A percentile compares a stretch with the other conserved stretches of the same genome.
Evolutionary conservation across 2,329 filamentous ascomycete species (phyloP).

Genomic region (Trichoderma guizhouense): DNA sequence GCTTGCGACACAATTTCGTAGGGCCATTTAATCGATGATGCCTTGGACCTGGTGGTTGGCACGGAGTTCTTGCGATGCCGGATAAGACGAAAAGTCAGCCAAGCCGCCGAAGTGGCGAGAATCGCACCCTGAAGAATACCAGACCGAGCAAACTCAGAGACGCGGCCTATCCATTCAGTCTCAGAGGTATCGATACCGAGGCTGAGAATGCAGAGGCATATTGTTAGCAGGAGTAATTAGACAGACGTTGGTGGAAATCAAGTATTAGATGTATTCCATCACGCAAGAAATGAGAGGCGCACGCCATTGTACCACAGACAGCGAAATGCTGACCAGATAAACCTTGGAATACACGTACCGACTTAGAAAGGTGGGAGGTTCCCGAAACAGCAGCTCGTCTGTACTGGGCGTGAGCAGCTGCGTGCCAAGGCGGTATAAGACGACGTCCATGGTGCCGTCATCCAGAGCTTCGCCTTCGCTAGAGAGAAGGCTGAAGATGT

Average conservation of each 20-base stretch:
- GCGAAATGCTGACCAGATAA: neutral
- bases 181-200: slow-evolving; percentile 16
- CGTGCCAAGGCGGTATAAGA: slow-evolving; percentile 31
- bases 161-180: slow-evolving; percentile 36
- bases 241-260: neutral
- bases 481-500: neutral
- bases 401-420: slow-evolving; percentile 30
- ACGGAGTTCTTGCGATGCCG: slow-evolving; percentile 29
- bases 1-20: slow-evolving; percentile 45
- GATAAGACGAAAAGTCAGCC: slow-evolving; percentile 34
- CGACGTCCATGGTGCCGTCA: slow-evolving; percentile 29
- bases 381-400: slow-evolving; percentile 21
- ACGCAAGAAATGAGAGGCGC: neutral
- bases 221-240: neutral
- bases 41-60: slow-evolving; percentile 29
- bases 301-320: neutral
- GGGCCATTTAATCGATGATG: slow-evolving; percentile 39
- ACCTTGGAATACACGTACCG: slow-evolving; percentile 22
- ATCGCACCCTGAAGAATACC: slow-evolving; percentile 40
- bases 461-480: slow-evolving; percentile 8
- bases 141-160: slow-evolving; percentile 39
- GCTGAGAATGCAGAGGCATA: slow-evolving; percentile 9
- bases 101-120: slow-evolving; percentile 37
- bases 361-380: slow-evolving; percentile 15
- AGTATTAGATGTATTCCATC: neutral